phyloP scores from a whole-genome alignment of 345 rosid species.

The Rhizophora apiculata region DNA sequence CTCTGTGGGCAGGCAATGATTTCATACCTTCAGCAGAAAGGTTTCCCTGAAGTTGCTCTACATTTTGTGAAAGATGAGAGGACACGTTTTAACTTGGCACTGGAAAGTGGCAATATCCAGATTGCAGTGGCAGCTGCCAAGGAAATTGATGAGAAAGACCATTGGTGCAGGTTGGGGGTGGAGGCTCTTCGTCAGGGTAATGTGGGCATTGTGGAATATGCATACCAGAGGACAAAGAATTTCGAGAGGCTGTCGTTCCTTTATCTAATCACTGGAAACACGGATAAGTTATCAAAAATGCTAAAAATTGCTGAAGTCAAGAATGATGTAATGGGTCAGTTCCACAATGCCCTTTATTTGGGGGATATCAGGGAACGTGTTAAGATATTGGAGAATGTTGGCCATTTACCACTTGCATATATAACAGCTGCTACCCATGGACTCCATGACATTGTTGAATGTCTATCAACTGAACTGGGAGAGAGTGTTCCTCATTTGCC shows the following conservation, averaged over 20 bases:
- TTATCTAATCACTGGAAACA: constrained; percentile 80
- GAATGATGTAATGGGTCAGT: constrained; percentile 94
- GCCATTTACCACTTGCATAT: constrained; percentile 87
- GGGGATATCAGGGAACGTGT: constrained; percentile 89
- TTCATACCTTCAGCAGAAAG: constrained; percentile 92
- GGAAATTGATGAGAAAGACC: constrained; percentile 91
- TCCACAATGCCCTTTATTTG: constrained; percentile 83
- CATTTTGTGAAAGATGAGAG: constrained; percentile 97
- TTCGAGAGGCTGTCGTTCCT: constrained; percentile 96
- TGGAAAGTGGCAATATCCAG: constrained; percentile 92
- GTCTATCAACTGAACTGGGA: constrained; percentile 67
- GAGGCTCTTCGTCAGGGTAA: constrained; percentile 99
- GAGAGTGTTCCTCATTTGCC: constrained; percentile 67
- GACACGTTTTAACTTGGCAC: constrained; percentile 86
- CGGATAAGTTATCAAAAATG: constrained; percentile 82
- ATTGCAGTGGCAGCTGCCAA: constrained; percentile 96
- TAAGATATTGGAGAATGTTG: constrained; percentile 81
- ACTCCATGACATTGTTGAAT: constrained; percentile 61
- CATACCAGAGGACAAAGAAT: constrained; percentile 94
- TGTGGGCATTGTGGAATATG: constrained; percentile 84
- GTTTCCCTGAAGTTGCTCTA: constrained; percentile 96
- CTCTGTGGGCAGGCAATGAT: constrained; percentile 98
- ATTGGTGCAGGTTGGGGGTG: constrained; percentile 87
- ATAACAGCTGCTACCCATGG: constrained; percentile 82
- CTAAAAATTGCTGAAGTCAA: constrained; percentile 91